Evolutionary conservation across 768 basidiomycete species (phyloP).

Genomic region (Phanerochaete carnosa): DNA sequence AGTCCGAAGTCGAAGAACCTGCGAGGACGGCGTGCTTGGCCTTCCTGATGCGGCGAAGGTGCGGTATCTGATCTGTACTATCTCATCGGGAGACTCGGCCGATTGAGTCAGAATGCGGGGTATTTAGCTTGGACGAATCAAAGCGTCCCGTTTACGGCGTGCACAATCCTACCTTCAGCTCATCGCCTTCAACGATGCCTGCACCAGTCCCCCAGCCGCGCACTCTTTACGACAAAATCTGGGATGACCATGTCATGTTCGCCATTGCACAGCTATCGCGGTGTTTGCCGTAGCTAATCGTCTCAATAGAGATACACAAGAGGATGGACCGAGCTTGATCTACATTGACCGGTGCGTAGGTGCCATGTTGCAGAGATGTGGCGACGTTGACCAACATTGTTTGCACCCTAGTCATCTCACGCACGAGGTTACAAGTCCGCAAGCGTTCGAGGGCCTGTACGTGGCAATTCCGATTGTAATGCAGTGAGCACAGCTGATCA

Average conservation of each 20-base stretch:
- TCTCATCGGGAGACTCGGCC: constrained; percentile 4
- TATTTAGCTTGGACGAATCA: constrained; percentile 11
- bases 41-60: not conserved
- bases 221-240: constrained; percentile 97
- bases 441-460: constrained; percentile 57
- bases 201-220: constrained; percentile 59
- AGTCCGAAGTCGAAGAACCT: not conserved
- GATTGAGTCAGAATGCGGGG: constrained; percentile 6
- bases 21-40: not conserved
- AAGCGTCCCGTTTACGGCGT: constrained; percentile 1
- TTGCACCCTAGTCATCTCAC: constrained; percentile 43
- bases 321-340: constrained; percentile 75
- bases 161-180: not conserved
- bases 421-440: constrained; percentile 64
- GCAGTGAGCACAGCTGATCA: not conserved
- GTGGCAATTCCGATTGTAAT: constrained; percentile 10
- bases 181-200: constrained; percentile 40
- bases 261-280: constrained; percentile 23
- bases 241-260: constrained; percentile 94
- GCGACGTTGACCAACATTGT: not conserved
- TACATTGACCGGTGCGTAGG: constrained; percentile 55
- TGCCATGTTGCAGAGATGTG: not conserved
- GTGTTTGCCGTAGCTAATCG: not conserved
- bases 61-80: not conserved
- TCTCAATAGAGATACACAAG: constrained; percentile 55